phyloP scores from a whole-genome alignment of 1,284 basidiomycete species.

The Leucoagaricus sp. region DNA sequence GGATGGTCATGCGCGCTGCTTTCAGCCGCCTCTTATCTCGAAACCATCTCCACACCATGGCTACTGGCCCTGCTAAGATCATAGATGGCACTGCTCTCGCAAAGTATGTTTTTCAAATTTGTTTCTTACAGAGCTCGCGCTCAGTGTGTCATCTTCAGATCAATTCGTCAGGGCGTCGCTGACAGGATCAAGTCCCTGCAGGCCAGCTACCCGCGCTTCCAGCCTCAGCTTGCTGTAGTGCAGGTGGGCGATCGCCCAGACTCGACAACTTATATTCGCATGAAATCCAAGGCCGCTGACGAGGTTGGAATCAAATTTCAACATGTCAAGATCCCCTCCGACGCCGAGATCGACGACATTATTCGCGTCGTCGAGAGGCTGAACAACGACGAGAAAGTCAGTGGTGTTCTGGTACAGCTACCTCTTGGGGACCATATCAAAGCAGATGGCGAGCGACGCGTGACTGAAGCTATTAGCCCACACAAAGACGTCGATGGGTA shows the following conservation, averaged over 20 bases:
- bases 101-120: conserved; percentile 56
- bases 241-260: conserved; percentile 94
- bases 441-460: conserved; percentile 83
- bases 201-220: conserved; percentile 78
- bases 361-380: conserved; percentile 79
- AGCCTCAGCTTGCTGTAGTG: conserved; percentile 89
- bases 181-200: conserved; percentile 63
- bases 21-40: conserved; percentile 36
- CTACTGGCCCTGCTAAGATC: conserved; percentile 59
- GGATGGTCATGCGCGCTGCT: conserved; percentile 25
- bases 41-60: conserved; percentile 53
- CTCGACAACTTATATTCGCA: conserved; percentile 92
- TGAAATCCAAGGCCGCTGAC: conserved; percentile 96
- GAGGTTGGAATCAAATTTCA: conserved; percentile 92
- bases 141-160: conserved; percentile 45
- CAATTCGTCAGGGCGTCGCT: conserved; percentile 77
- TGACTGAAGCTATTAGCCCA: conserved; percentile 94
- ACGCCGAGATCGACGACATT: conserved; percentile 76
- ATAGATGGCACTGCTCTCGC: conserved; percentile 92
- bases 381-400: conserved; percentile 83
- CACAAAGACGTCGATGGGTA: conserved; percentile 98
- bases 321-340: conserved; percentile 77
- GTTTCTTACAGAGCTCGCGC: conserved; percentile 11
- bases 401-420: conserved; percentile 96
- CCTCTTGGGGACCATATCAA: conserved; percentile 88